A percentile compares a stretch with the other conserved stretches of the same genome.
phyloP scores from a whole-genome alignment of 352 stramenopile genomes.

The Globisporangium radiosum region DNA sequence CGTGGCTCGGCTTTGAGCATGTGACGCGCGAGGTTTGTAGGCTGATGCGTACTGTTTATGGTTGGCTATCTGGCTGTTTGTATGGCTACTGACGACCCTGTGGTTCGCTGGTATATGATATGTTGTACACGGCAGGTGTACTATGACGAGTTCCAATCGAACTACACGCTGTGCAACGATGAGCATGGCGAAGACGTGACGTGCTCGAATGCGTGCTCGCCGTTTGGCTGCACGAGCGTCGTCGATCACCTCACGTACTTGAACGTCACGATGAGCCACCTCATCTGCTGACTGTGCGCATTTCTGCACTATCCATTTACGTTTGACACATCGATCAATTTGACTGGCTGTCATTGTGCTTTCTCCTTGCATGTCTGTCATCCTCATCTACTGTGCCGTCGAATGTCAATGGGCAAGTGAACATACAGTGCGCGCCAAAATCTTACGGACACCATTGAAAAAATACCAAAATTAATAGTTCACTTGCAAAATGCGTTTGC shows the following conservation, averaged over 20 bases:
- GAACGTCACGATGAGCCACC: constrained; percentile 85
- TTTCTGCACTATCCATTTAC: too few species aligned
- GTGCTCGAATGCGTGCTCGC: constrained; percentile 68
- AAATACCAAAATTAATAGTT: too few species aligned
- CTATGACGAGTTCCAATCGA: constrained; percentile 72
- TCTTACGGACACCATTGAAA: too few species aligned
- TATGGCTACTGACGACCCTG: background rate
- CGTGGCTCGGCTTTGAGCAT: constrained; percentile 73
- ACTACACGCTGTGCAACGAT: constrained; percentile 50
- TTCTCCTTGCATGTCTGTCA: too few species aligned
- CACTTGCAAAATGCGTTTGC: too few species aligned
- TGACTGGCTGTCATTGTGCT: too few species aligned
- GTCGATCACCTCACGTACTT: constrained; percentile 84
- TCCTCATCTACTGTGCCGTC: too few species aligned
- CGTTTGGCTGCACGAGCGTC: constrained; percentile 73
- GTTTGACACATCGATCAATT: too few species aligned
- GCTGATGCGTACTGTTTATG: background rate
- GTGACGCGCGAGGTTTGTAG: constrained; percentile 51
- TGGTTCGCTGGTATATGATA: background rate
- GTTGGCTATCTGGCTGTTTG: background rate
- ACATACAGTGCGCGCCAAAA: too few species aligned
- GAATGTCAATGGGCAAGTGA: too few species aligned
- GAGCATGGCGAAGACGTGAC: constrained; percentile 52
- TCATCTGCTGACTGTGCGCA: constrained; percentile 45
- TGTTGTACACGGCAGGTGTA: constrained; percentile 41